Base-by-base conservation (phyloP, 495 filamentous ascomycete species). In the Opeltia flavorubescens region DNA sequence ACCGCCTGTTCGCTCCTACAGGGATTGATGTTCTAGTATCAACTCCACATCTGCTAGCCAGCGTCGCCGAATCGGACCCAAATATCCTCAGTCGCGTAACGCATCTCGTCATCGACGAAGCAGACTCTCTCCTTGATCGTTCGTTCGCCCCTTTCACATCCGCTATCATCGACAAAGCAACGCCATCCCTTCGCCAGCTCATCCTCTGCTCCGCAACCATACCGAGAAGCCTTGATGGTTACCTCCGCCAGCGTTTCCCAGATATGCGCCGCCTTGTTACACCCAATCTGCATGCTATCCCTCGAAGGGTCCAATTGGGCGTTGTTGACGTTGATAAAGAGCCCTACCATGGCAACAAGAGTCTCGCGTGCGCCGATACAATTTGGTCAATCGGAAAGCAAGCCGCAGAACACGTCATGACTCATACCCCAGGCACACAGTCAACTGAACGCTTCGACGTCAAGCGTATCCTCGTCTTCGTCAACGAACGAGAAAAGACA, bases 151-250 rank as follows among this genome's bases (percentile, higher is more conserved):
- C 84, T 1, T 80, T 80, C 24, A 95, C 93, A 1, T 81, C 76
- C 12, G 72, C 76, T 40, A 80, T 96, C 49, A 74, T 96, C 50
- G 81, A 89, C 57, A 79, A 83, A 51, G 71, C 75, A 3, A 69
- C 77, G 2, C 81, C 86, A 1, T 86, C 84, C 0, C 70, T 96
- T 7, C 75, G 83, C 49, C 86, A 95, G 57, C 71, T 96, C n/a
- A 75, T 98, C 20, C 77, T 96, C 47, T 96, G 91, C 69, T 96
- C 91, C 3, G 91, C 91, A 49, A 98, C 91, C 11, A 96, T 98
- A 51, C 91, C 91, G 1, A 76, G 78, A 46, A 82, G 83, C 55
- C 74, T 98, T 4, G 89, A 98, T 62, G 77, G 69, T 43, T 84
- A 81, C 57, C 73, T 96, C n/a, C 74, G 72, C 40, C 76, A 78